Evolutionary conservation across 2,329 filamentous ascomycete genomes (phyloP), one percentile per base, ranked within the genome.

Genomic region (Curvularia lunata): DNA sequence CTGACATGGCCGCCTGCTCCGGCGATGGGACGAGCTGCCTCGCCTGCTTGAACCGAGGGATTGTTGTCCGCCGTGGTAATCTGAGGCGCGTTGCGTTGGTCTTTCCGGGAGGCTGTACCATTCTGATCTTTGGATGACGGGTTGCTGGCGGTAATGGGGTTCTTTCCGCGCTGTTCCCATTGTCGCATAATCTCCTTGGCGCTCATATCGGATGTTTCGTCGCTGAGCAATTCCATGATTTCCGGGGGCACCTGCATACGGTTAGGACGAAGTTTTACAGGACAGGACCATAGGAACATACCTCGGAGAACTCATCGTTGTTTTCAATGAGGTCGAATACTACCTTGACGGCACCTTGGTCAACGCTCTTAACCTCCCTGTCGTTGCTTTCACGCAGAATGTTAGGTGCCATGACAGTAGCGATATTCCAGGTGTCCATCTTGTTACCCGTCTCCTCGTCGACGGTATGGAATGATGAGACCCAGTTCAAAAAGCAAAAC

Each of bases 391-490:
- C 91, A 68, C 91, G 93, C 12, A 97, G 84, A 61, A 99, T 92
- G 70, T 99, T 99, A 0, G 95, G 95, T 5, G 94, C 93, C 77
- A 99, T 97, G 62, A 99, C 95, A 3, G 96, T 98, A 3, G 95
- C 92, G 62, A 99, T 85, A 72, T 99, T 99, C 81, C 96, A 92
- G 52, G 96, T 91, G 75, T 99, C 95, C 95, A 99, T 99, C 83
- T 98, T 97, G 68, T 94, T 97, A 25, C 95, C 95, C 21, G 90
- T 91, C 75, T 99, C 95, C 71, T 99, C 95, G 69, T 99, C 95
- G 13, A 99, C 88, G 72, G 97, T 93, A 62, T 96, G 94, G 81
- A 99, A 99, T 1, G 93, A 97, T 4, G 93, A 92, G 5, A 93
- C 92, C 94, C 95, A 99, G 72, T 97, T 97, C 46, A 99, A 84